Conservation (phyloP, 2,329 filamentous ascomycete genomes). For the Phaeosphaeria sp. region DNA sequence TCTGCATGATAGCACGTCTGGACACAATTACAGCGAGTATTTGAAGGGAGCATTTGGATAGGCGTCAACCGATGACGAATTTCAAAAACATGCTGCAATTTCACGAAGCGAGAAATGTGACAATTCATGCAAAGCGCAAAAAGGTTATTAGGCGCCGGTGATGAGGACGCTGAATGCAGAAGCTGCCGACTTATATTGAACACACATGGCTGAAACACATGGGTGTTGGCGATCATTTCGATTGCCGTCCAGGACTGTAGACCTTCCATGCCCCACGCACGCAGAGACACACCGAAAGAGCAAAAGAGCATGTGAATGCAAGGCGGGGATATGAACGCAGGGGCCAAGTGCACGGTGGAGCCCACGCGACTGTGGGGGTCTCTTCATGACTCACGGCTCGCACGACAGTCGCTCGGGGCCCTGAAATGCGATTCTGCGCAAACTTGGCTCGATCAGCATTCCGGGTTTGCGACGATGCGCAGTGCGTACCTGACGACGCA, state of each 20-base stretch:
- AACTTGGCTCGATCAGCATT: too few species aligned
- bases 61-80: not conserved
- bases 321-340: not conserved
- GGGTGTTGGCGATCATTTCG: not conserved
- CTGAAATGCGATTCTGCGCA: not conserved
- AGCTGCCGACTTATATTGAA: too few species aligned
- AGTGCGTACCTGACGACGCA: not conserved
- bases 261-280: too few species aligned
- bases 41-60: too few species aligned
- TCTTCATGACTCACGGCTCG: not conserved
- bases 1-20: too few species aligned
- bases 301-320: not conserved
- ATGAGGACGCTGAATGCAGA: not conserved
- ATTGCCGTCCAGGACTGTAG: not conserved
- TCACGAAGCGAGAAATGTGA: not conserved
- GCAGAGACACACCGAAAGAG: not conserved
- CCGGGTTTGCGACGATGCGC: slow-evolving; percentile 8
- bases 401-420: not conserved
- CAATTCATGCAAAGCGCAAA: not conserved
- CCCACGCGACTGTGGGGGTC: not conserved
- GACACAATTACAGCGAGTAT: too few species aligned
- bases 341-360: not conserved
- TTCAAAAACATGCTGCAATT: not conserved
- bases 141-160: not conserved
- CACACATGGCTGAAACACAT: not conserved